Conservation (phyloP, 257 asterid species). For the Scutellaria baicalensis region DNA sequence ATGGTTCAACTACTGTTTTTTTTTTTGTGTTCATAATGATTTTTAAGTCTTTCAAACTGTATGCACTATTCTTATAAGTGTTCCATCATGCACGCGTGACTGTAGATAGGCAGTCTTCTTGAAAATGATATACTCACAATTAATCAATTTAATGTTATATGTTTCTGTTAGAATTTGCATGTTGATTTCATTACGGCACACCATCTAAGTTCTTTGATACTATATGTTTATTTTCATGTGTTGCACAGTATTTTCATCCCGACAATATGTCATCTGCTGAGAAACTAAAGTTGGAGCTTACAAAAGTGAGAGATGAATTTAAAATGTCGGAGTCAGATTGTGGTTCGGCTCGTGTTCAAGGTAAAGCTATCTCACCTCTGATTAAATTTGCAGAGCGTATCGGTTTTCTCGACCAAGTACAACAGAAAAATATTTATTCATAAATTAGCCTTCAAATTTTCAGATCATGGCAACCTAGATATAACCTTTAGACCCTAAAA, state of each 20-base stretch:
- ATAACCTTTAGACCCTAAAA: neutral
- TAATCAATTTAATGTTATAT: neutral
- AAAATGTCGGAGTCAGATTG: constrained; percentile 90
- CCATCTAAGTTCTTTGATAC: neutral
- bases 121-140: neutral
- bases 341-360: constrained; percentile 96
- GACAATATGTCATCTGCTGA: constrained; percentile 89
- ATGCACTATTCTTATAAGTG: neutral
- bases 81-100: neutral
- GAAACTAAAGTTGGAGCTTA: constrained; percentile 80
- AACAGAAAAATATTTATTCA: neutral
- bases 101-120: neutral
- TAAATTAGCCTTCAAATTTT: neutral
- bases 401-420: neutral
- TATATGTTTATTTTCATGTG: neutral
- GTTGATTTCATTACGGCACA: neutral
- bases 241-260: constrained; percentile 73
- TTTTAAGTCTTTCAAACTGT: neutral
- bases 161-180: neutral
- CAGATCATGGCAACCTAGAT: neutral
- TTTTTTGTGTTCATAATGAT: neutral
- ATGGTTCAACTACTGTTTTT: neutral
- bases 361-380: constrained; percentile 27
- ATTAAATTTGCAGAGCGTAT: neutral
- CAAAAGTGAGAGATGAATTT: constrained; percentile 80